These are phyloP conservation scores for Rasamsonia emersonii DNA, from an alignment of 2,329 filamentous ascomycete species.

Conservation along the genomic window DNA sequence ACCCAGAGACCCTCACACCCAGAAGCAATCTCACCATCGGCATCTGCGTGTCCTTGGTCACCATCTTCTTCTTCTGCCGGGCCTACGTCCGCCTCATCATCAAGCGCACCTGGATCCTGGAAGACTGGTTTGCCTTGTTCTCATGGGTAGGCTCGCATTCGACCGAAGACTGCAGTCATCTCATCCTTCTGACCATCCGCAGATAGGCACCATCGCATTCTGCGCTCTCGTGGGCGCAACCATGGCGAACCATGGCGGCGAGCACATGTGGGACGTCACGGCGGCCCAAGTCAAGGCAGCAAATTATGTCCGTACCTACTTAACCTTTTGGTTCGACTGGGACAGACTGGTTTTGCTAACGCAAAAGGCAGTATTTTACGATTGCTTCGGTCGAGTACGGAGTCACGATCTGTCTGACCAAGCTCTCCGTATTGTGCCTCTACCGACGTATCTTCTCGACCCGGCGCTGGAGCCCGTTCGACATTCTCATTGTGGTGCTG, in stretches of 20 bases:
- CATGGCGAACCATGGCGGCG: slow-evolving; percentile 8
- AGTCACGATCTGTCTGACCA: slow-evolving; percentile 14
- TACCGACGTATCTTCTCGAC: slow-evolving; percentile 15
- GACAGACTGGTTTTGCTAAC: too few relatives aligned
- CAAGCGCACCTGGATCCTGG: slow-evolving; percentile 8
- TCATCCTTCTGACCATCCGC: neutral
- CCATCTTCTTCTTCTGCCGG: slow-evolving; percentile 5
- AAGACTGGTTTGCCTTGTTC: slow-evolving; percentile 8
- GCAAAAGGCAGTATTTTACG: slow-evolving; percentile 12
- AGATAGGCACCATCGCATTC: slow-evolving; percentile 5
- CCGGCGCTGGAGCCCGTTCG: slow-evolving; percentile 8
- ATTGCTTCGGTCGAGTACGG: slow-evolving; percentile 14
- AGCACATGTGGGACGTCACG: slow-evolving; percentile 9
- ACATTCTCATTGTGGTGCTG: slow-evolving; percentile 10
- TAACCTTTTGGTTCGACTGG: neutral
- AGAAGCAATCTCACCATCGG: slow-evolving; percentile 8
- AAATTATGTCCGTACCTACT: slow-evolving; percentile 5
- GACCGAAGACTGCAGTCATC: too few relatives aligned
- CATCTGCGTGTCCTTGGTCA: slow-evolving; percentile 4
- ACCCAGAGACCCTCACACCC: slow-evolving; percentile 5
- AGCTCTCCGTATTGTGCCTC: slow-evolving; percentile 15
- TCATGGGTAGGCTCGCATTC: slow-evolving; percentile 8
- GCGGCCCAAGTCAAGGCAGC: slow-evolving; percentile 6
- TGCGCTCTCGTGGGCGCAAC: slow-evolving; percentile 2
- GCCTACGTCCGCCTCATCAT: slow-evolving; percentile 4